phyloP scores from a whole-genome alignment of 331 rosid species.

The Malus hybrid region DNA sequence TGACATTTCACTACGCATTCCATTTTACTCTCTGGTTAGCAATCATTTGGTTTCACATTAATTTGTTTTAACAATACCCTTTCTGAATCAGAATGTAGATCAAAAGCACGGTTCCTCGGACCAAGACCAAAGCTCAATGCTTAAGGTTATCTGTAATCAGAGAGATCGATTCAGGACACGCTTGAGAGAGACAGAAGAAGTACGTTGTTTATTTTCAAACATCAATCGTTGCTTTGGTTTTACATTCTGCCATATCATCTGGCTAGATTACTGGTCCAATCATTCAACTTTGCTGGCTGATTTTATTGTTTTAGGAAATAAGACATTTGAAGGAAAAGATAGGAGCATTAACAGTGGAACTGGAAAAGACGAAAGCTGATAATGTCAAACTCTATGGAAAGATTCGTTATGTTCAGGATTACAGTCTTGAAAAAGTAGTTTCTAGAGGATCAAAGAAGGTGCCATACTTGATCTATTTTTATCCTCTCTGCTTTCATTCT shows the following conservation, averaged over 20 bases:
- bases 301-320: slow-evolving; percentile 57
- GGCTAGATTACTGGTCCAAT: slow-evolving; percentile 8
- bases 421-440: slow-evolving; percentile 83
- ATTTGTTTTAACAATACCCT: slow-evolving; percentile 13
- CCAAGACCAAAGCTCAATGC: slow-evolving; percentile 97
- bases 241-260: neutral
- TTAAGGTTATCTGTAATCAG: slow-evolving; percentile 91
- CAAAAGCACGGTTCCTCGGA: slow-evolving; percentile 52
- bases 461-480: neutral
- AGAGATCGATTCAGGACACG: slow-evolving; percentile 93
- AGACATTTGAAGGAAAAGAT: slow-evolving; percentile 88
- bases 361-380: slow-evolving; percentile 89
- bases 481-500: neutral
- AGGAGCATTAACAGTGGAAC: slow-evolving; percentile 62
- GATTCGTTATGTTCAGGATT: slow-evolving; percentile 97
- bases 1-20: neutral
- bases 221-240: neutral
- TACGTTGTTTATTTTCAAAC: slow-evolving; percentile 9
- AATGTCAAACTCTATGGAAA: slow-evolving; percentile 94
- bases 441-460: slow-evolving; percentile 97
- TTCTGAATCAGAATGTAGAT: slow-evolving; percentile 56
- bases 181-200: slow-evolving; percentile 94
- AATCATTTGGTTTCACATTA: slow-evolving; percentile 2
- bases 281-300: slow-evolving; percentile 6
- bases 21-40: neutral